Conservation (phyloP, 2,329 filamentous ascomycete genomes). For the Chrysoporthe deuterocubensis region DNA sequence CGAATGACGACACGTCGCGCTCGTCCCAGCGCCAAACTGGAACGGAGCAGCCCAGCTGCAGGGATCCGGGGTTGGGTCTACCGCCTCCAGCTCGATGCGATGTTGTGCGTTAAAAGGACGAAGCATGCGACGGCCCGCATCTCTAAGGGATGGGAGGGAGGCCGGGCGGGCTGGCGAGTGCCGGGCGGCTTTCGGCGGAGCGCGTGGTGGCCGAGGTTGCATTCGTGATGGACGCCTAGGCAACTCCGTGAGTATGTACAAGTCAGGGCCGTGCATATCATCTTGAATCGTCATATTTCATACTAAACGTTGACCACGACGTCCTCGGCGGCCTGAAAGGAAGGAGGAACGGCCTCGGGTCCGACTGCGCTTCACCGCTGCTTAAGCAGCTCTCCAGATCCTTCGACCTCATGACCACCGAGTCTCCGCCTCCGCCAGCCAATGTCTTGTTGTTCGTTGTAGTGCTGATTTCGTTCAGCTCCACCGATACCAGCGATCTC, state of each 20-base stretch:
- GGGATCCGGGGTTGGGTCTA: not conserved
- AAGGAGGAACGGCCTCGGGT: not conserved
- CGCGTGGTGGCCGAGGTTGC: not conserved
- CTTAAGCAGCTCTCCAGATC: conserved; percentile 1
- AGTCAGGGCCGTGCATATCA: not conserved
- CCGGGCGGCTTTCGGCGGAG: conserved; percentile 8
- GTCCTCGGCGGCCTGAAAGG: not conserved
- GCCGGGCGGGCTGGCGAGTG: not conserved
- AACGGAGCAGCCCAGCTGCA: not conserved
- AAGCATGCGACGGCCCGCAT: conserved; percentile 3
- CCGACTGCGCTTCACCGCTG: conserved; percentile 1
- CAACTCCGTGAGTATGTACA: not conserved
- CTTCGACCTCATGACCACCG: not conserved
- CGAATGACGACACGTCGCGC: not conserved
- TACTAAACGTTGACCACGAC: conserved; percentile 12
- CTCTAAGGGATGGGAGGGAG: not conserved
- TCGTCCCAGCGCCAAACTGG: not conserved
- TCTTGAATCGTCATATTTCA: not conserved
- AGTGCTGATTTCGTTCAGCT: conserved; percentile 23
- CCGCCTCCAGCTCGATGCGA: not conserved
- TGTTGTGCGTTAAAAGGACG: not conserved
- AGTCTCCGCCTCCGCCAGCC: conserved; percentile 1
- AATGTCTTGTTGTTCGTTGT: not conserved
- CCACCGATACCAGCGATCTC: conserved; percentile 38
- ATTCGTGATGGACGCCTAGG: not conserved